Base-by-base conservation (phyloP, 768 basidiomycete genomes). In the Mycena chlorophos region DNA sequence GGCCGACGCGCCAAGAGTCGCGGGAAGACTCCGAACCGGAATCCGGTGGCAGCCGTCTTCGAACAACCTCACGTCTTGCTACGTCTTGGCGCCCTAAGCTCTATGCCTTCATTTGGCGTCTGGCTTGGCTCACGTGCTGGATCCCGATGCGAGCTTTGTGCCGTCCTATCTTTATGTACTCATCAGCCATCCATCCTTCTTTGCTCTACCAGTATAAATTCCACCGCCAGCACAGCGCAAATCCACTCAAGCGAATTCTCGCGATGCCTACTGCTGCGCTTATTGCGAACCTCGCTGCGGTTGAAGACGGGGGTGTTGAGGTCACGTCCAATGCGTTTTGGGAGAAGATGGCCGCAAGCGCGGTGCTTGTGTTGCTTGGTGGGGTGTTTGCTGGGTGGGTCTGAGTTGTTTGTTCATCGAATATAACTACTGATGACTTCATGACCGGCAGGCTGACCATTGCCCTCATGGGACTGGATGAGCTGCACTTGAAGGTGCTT, bases 401-500 rank as follows among this genome's bases (percentile, higher is more conserved):
- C 5, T 19, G 47, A 23, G 46, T 37, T 42, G 14, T 19, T 39
- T 12, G 16, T 20, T 28, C 31, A 12, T 42, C 28, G 20, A 28
- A 37, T 49, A 22, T 34, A 1, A 43, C 40, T 6, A 19, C 16
- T 43, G 10, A 23, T 26, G 26, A 22, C n/a, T 28, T 27, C 20
- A 25, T 23, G 3, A n/a, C 29, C 14, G 34, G 22, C 62, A 94
- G 93, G 2, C 73, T 97, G 51, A 97, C 94, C 0, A 83, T 97
- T 26, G 94, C 92, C 1, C 76, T 97, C 25, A 96, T 96, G 94
- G 94, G 94, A 1, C 79, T 95, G 17, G 94, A 97, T 60, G 91
- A 94, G 57, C 81, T 97, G 16, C 91, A 96, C 63, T 80, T 97
- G 4, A 84, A 92, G 17, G 94, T 96, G 3, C 77, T 97, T 38